Percentiles rank a stretch among this genome's conserved stretches.
Conservation (phyloP, 306 rosid species). For the Bauhinia variegata region DNA sequence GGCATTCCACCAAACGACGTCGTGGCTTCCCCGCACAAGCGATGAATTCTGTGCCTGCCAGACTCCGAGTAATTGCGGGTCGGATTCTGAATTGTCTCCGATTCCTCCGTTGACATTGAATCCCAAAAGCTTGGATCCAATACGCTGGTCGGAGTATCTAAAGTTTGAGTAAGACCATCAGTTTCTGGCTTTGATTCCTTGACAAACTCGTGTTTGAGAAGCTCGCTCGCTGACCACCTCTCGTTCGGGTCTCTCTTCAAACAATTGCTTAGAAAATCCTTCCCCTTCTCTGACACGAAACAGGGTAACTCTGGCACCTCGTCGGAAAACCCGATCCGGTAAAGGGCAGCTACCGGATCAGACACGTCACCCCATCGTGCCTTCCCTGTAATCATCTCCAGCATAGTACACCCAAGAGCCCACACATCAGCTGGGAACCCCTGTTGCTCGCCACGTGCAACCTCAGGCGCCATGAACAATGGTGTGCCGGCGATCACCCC, state of each 20-base stretch:
- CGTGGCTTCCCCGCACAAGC: constrained; percentile 37
- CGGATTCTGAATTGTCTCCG: constrained; percentile 29
- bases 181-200: constrained; percentile 35
- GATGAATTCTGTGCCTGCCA: constrained; percentile 50
- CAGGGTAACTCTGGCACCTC: constrained; percentile 67
- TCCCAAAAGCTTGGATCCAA: constrained; percentile 63
- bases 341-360: constrained; percentile 64
- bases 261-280: constrained; percentile 74
- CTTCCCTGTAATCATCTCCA: constrained; percentile 83
- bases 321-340: constrained; percentile 60
- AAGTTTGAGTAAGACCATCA: background rate
- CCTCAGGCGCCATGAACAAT: constrained; percentile 91
- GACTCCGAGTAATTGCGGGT: constrained; percentile 32
- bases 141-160: constrained; percentile 65
- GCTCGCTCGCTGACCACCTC: constrained; percentile 74
- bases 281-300: constrained; percentile 63
- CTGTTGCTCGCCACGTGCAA: constrained; percentile 85
- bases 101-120: constrained; percentile 25
- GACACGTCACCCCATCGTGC: constrained; percentile 55
- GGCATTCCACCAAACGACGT: constrained; percentile 25
- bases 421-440: constrained; percentile 82
- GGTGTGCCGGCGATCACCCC: constrained; percentile 68
- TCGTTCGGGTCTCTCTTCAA: constrained; percentile 58
- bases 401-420: constrained; percentile 83
- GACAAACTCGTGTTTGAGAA: constrained; percentile 68